A percentile compares a stretch with the other conserved stretches of the same genome.
Evolutionary conservation across 352 stramenopile genomes (phyloP).

Genomic region (Globisporangium parvum): DNA sequence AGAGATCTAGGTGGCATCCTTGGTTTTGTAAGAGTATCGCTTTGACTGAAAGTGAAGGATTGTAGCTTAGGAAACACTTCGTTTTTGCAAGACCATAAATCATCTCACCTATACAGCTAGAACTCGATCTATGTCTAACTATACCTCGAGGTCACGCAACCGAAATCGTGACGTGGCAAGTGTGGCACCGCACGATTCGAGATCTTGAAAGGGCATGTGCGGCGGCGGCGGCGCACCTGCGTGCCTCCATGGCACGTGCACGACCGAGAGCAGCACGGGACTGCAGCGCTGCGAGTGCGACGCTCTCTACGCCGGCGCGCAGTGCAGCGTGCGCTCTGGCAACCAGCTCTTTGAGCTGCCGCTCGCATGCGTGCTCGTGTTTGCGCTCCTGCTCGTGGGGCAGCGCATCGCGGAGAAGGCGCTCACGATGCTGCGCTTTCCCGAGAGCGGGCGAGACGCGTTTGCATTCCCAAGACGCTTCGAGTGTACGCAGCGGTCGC

Average conservation of each 20-base stretch:
- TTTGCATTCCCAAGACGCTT: constrained; percentile 40
- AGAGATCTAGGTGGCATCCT: too few relatives aligned
- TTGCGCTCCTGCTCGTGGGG: constrained; percentile 29
- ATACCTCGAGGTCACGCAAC: too few relatives aligned
- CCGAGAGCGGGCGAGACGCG: constrained; percentile 17
- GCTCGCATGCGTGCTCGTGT: constrained; percentile 29
- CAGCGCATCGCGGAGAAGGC: constrained; percentile 22
- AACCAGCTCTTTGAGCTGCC: constrained; percentile 49
- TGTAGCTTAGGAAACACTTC: too few relatives aligned
- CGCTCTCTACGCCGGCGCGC: constrained; percentile 34
- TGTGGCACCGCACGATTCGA: neutral
- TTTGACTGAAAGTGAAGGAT: too few relatives aligned
- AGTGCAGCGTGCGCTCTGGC: constrained; percentile 36
- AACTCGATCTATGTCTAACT: too few relatives aligned
- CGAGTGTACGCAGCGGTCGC: neutral
- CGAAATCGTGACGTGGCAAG: too few relatives aligned
- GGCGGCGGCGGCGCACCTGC: too few relatives aligned
- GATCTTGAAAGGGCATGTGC: neutral
- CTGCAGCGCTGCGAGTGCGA: constrained; percentile 32
- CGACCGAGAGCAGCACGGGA: constrained; percentile 8
- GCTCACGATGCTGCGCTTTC: constrained; percentile 30
- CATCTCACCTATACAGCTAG: too few relatives aligned
- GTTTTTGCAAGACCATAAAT: too few relatives aligned
- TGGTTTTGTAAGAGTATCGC: too few relatives aligned
- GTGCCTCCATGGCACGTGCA: constrained; percentile 52